phyloP scores from a whole-genome alignment of 257 asterid genomes.

The Osmanthus fragrans region DNA sequence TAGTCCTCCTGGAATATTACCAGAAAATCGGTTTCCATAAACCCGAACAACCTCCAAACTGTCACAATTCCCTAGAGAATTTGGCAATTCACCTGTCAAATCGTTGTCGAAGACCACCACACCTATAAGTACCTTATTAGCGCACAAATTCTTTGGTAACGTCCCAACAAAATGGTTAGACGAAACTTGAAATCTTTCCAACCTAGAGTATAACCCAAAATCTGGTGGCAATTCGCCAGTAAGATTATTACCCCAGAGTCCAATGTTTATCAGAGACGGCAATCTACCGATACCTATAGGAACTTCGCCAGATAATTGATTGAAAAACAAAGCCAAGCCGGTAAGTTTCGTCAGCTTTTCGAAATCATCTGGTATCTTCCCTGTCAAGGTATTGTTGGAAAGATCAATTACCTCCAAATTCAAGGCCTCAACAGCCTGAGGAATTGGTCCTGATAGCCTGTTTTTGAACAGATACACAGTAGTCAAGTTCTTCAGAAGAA shows the following conservation, averaged over 20 bases:
- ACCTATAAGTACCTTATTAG: slow-evolving; percentile 43
- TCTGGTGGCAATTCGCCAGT: slow-evolving; percentile 80
- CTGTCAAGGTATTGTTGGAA: slow-evolving; percentile 52
- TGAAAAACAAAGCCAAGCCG: slow-evolving; percentile 51
- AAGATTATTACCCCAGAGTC: slow-evolving; percentile 48
- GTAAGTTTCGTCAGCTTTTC: slow-evolving; percentile 64
- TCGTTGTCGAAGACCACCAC: slow-evolving; percentile 51
- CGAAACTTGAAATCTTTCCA: slow-evolving; percentile 47
- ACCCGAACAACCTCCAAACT: slow-evolving; percentile 37
- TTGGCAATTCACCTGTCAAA: slow-evolving; percentile 66
- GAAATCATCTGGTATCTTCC: slow-evolving; percentile 63
- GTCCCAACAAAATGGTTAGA: slow-evolving; percentile 56
- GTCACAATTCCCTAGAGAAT: slow-evolving; percentile 58
- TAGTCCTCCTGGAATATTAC: slow-evolving; percentile 60
- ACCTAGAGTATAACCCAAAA: slow-evolving; percentile 64
- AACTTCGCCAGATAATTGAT: slow-evolving; percentile 65
- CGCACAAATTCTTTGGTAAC: slow-evolving; percentile 59
- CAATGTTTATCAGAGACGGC: slow-evolving; percentile 40
- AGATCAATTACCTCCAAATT: slow-evolving; percentile 57
- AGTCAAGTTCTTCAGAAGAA: slow-evolving; percentile 56
- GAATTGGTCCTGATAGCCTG: slow-evolving; percentile 63
- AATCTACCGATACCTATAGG: slow-evolving; percentile 62
- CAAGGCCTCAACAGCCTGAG: slow-evolving; percentile 43
- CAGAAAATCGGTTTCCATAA: slow-evolving; percentile 51
- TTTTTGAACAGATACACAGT: slow-evolving; percentile 39